A percentile compares a stretch with the other conserved stretches of the same genome.
phyloP scores from a whole-genome alignment of 352 stramenopile genomes.

The Phytophthora sp. region DNA sequence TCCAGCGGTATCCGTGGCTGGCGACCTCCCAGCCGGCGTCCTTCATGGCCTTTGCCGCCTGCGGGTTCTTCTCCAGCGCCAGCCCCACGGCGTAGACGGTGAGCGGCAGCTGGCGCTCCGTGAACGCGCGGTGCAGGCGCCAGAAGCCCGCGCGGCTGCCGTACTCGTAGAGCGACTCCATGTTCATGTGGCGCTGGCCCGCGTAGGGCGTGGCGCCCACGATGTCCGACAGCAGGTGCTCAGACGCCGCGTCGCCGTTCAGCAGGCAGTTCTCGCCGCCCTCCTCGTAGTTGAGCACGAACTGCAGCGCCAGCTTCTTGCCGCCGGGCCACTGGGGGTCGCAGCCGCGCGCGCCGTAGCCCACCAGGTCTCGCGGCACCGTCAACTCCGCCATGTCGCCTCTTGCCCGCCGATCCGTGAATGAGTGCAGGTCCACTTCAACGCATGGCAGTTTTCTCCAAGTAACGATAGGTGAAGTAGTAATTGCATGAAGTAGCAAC shows the following conservation, averaged over 20 bases:
- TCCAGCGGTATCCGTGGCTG: constrained; percentile 95
- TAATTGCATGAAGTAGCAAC: background rate
- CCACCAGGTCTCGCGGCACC: constrained; percentile 79
- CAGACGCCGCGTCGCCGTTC: constrained; percentile 88
- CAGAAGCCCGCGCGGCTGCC: constrained; percentile 94
- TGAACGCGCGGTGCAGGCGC: constrained; percentile 93
- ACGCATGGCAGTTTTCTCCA: constrained; percentile 2
- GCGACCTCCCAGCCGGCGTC: constrained; percentile 93
- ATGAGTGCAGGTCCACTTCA: background rate
- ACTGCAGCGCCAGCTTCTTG: constrained; percentile 92
- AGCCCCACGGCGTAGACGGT: constrained; percentile 96
- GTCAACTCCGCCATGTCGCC: constrained; percentile 2
- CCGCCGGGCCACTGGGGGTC: constrained; percentile 82
- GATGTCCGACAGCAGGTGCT: constrained; percentile 95
- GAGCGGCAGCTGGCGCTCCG: constrained; percentile 83
- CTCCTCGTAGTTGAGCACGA: constrained; percentile 98
- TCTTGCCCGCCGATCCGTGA: constrained; percentile 7
- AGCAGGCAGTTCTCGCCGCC: constrained; percentile 94
- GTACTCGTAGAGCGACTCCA: constrained; percentile 97
- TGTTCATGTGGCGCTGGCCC: constrained; percentile 89
- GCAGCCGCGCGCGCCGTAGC: constrained; percentile 80
- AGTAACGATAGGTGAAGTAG: background rate
- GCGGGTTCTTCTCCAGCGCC: constrained; percentile 94
- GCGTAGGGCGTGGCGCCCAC: constrained; percentile 79
- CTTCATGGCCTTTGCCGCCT: constrained; percentile 91